Conservation (phyloP, 306 rosid genomes). For the Quercus glauca region DNA sequence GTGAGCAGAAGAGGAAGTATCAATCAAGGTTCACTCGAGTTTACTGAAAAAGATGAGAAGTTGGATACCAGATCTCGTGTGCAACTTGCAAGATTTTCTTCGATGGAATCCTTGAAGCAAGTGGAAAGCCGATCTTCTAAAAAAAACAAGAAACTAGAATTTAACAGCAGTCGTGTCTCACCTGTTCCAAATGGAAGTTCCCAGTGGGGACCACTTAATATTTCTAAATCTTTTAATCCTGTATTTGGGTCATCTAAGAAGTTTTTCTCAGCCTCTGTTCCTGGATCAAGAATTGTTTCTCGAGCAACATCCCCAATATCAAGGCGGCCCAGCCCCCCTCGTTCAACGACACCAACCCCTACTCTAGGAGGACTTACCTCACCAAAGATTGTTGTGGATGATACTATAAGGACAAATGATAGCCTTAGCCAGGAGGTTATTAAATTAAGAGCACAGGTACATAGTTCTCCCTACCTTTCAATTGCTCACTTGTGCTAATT, state of each 20-base stretch:
- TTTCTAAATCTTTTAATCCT: constrained; percentile 91
- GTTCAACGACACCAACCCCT: constrained; percentile 98
- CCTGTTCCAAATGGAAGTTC: constrained; percentile 94
- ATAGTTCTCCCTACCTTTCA: background rate
- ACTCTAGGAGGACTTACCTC: constrained; percentile 97
- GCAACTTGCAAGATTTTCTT: constrained; percentile 70
- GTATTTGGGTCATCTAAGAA: constrained; percentile 97
- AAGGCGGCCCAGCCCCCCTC: constrained; percentile 98
- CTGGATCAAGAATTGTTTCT: constrained; percentile 99
- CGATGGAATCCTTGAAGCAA: constrained; percentile 86
- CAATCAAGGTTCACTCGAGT: constrained; percentile 69
- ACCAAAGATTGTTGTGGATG: constrained; percentile 85
- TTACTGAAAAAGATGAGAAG: constrained; percentile 73
- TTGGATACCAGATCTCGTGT: constrained; percentile 74
- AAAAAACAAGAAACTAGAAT: constrained; percentile 94
- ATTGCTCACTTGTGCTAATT: background rate
- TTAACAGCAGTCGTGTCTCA: constrained; percentile 93
- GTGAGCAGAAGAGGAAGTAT: constrained; percentile 89
- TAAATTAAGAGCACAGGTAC: constrained; percentile 90
- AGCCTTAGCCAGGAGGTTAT: constrained; percentile 94
- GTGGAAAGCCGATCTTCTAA: constrained; percentile 81
- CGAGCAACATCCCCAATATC: constrained; percentile 99
- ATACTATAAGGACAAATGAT: constrained; percentile 80
- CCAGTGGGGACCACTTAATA: constrained; percentile 88
- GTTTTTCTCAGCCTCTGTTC: constrained; percentile 99